Conservation (phyloP, 306 rosid genomes). For the Cicer judaicum region DNA sequence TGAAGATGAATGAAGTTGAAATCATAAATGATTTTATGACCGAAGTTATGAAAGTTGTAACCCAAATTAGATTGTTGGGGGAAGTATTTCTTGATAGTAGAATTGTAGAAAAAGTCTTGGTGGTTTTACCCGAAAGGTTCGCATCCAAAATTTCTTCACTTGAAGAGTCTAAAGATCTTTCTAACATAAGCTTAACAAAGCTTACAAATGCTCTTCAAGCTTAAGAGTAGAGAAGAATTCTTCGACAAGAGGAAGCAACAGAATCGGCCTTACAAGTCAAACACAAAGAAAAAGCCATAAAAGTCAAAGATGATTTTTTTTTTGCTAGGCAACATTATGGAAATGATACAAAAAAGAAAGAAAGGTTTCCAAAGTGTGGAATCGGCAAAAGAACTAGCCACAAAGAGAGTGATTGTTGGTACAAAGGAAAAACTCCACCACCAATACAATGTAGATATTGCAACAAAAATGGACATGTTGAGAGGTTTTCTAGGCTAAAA, state of each 20-base stretch:
- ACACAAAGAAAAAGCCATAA: too few relatives aligned
- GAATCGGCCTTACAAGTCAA: not conserved
- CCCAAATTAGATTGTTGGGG: not conserved
- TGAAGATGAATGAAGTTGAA: too few relatives aligned
- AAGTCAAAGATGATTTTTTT: too few relatives aligned
- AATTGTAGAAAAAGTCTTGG: not conserved
- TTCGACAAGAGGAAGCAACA: not conserved
- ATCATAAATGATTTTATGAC: not conserved
- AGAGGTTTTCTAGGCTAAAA: too few relatives aligned
- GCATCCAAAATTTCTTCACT: not conserved
- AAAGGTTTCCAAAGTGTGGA: too few relatives aligned
- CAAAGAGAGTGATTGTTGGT: too few relatives aligned
- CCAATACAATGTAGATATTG: too few relatives aligned
- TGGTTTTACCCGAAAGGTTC: not conserved
- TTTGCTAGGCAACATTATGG: too few relatives aligned
- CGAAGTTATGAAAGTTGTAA: not conserved
- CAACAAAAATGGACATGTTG: too few relatives aligned
- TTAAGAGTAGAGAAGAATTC: not conserved
- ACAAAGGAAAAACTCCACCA: too few relatives aligned
- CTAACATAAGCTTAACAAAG: not conserved
- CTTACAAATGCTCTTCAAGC: not conserved
- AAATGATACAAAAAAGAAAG: too few relatives aligned
- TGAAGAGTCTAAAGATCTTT: not conserved
- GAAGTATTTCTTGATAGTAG: not conserved
- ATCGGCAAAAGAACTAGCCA: too few relatives aligned